phyloP scores from a whole-genome alignment of 805 yeast genomes.

The Candida sphagnicola region DNA sequence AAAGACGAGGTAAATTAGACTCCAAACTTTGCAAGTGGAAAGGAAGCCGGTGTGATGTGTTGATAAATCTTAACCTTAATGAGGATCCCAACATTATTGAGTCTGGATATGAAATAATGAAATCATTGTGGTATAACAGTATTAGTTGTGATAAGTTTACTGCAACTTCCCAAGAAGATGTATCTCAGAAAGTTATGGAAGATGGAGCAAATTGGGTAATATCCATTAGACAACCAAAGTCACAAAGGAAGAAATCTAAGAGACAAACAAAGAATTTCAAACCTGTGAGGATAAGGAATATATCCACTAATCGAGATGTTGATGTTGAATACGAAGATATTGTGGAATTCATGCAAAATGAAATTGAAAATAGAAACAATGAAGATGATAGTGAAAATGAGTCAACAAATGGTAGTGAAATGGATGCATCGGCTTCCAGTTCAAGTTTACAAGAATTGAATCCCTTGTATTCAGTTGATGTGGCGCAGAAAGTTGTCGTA shows the following conservation, averaged over 20 bases:
- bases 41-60: slow-evolving; percentile 67
- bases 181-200: slow-evolving; percentile 53
- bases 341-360: slow-evolving; percentile 24
- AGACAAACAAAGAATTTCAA: slow-evolving; percentile 48
- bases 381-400: slow-evolving; percentile 7
- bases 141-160: slow-evolving; percentile 65
- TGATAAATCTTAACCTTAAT: slow-evolving; percentile 61
- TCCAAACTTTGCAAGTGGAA: slow-evolving; percentile 24
- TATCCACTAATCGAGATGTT: slow-evolving; percentile 55
- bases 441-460: slow-evolving; percentile 8
- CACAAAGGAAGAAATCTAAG: slow-evolving; percentile 15
- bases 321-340: slow-evolving; percentile 76
- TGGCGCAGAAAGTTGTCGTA: slow-evolving; percentile 54
- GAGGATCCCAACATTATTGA: slow-evolving; percentile 53
- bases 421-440: background rate
- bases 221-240: slow-evolving; percentile 62
- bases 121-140: slow-evolving; percentile 68
- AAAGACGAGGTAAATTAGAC: slow-evolving; percentile 10
- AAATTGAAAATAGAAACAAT: slow-evolving; percentile 20
- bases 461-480: slow-evolving; percentile 28
- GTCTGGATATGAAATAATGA: slow-evolving; percentile 60
- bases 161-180: slow-evolving; percentile 52
- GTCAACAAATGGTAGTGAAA: background rate
- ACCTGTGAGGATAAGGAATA: slow-evolving; percentile 68
- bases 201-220: slow-evolving; percentile 79